Conservation (phyloP, 495 filamentous ascomycete species). For the Letharia columbiana region DNA sequence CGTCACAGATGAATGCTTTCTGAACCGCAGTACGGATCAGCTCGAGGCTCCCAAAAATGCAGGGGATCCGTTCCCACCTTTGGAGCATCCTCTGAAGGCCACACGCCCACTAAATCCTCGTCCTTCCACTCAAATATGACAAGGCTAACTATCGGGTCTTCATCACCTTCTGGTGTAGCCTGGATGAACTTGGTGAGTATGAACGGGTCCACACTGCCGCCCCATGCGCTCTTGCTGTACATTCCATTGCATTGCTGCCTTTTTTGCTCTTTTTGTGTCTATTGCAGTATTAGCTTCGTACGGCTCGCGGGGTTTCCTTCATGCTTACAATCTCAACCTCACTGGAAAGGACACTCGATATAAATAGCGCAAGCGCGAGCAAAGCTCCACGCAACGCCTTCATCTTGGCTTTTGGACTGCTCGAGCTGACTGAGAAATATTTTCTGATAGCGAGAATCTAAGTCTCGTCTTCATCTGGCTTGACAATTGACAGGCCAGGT, state of each 20-base stretch:
- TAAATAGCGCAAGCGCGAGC: constrained; percentile 40
- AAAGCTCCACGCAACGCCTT: constrained; percentile 7
- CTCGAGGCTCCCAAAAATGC: background rate
- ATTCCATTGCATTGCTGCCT: constrained; percentile 91
- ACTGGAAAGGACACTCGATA: constrained; percentile 47
- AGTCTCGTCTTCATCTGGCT: background rate
- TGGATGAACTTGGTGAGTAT: constrained; percentile 77
- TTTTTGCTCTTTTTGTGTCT: constrained; percentile 70
- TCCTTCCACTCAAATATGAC: constrained; percentile 94
- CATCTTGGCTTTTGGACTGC: background rate
- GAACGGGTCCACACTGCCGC: constrained; percentile 78
- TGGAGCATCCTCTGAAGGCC: constrained; percentile 20
- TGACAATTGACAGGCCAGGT: background rate
- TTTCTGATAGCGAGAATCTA: background rate
- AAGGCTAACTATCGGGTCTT: constrained; percentile 71
- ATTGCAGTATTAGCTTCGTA: constrained; percentile 17
- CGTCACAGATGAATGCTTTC: constrained; percentile 70
- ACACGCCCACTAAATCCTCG: constrained; percentile 62
- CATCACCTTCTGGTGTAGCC: constrained; percentile 42
- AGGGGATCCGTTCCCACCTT: constrained; percentile 14
- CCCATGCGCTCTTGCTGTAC: constrained; percentile 88
- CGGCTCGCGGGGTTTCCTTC: constrained; percentile 5
- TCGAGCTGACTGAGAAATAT: background rate
- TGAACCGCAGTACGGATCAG: constrained; percentile 24
- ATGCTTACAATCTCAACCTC: constrained; percentile 55